These are phyloP conservation scores for Amanita molliuscula DNA, from an alignment of 768 basidiomycete species.

Conservation along the genomic window DNA sequence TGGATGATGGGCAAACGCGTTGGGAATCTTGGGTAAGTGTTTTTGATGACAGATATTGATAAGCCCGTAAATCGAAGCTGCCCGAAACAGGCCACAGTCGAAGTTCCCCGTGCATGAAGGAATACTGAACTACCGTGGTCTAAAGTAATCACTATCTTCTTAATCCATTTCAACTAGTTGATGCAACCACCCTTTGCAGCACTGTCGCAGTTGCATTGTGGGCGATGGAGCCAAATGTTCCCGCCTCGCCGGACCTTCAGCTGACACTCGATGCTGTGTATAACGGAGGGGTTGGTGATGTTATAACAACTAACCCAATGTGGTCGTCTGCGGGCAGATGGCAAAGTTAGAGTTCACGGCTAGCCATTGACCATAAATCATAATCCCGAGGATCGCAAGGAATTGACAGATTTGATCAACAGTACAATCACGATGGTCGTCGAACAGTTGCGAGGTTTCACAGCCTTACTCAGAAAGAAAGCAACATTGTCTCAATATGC, in stretches of 20 bases:
- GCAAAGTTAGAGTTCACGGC: background rate
- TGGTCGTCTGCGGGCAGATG: conserved; percentile 35
- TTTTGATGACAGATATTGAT: background rate
- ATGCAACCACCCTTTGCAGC: conserved; percentile 15
- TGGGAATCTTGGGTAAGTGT: conserved; percentile 54
- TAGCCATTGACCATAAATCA: background rate
- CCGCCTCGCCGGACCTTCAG: conserved; percentile 40
- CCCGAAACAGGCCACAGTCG: conserved; percentile 47
- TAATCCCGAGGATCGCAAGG: background rate
- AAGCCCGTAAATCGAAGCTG: background rate
- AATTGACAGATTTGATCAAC: too few relatives aligned
- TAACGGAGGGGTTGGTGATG: conserved; percentile 56
- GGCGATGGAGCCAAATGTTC: conserved; percentile 42
- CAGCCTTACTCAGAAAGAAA: too few relatives aligned
- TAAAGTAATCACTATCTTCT: conserved; percentile 38
- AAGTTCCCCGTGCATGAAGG: conserved; percentile 82
- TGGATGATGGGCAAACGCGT: conserved; percentile 85
- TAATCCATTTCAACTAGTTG: background rate
- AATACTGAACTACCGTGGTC: conserved; percentile 62
- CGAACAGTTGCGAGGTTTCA: too few relatives aligned
- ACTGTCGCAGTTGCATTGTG: conserved; percentile 60
- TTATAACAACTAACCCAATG: conserved; percentile 45
- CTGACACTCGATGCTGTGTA: conserved; percentile 45
- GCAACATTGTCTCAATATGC: background rate
- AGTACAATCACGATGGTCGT: too few relatives aligned